A percentile compares a stretch with the other conserved stretches of the same genome.
phyloP scores from a whole-genome alignment of 1,284 basidiomycete genomes.

The Anthracocystis walkeri region DNA sequence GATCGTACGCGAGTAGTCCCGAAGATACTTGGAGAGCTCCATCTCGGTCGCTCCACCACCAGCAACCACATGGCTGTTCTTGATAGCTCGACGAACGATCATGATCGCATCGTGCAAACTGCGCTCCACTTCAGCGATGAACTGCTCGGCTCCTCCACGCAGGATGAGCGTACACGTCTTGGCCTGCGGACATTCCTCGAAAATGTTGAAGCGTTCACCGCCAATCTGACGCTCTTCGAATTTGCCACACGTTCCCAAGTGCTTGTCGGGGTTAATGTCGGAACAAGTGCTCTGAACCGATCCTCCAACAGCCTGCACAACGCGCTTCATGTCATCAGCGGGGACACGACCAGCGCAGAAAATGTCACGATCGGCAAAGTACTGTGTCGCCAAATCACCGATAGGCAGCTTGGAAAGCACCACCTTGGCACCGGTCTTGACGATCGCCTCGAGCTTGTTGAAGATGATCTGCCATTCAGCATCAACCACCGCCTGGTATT shows the following conservation, averaged over 20 bases:
- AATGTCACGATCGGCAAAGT: slow-evolving; percentile 98
- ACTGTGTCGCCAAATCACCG: slow-evolving; percentile 97
- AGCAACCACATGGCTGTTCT: slow-evolving; percentile 94
- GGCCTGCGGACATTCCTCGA: slow-evolving; percentile 92
- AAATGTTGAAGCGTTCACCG: slow-evolving; percentile 96
- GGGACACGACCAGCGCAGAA: slow-evolving; percentile 98
- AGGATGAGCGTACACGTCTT: slow-evolving; percentile 97
- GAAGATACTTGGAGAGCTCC: slow-evolving; percentile 93
- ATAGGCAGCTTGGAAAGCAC: slow-evolving; percentile 98
- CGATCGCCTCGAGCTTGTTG: slow-evolving; percentile 94
- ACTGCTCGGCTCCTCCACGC: slow-evolving; percentile 97
- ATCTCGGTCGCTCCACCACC: slow-evolving; percentile 99
- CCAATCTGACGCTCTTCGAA: slow-evolving; percentile 98
- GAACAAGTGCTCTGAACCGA: slow-evolving; percentile 94
- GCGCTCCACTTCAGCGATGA: slow-evolving; percentile 97
- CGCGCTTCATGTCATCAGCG: slow-evolving; percentile 89
- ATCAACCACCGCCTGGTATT: slow-evolving; percentile 97
- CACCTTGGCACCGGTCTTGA: slow-evolving; percentile 95
- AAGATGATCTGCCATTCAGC: slow-evolving; percentile 99
- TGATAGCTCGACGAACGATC: slow-evolving; percentile 97
- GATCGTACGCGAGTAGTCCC: slow-evolving; percentile 89
- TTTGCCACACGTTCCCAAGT: slow-evolving; percentile 88
- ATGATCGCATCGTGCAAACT: slow-evolving; percentile 99
- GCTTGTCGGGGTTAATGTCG: slow-evolving; percentile 83
- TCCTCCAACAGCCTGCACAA: slow-evolving; percentile 95